Base-by-base conservation (phyloP, 139 green algal genomes). In the Ostreobium quekettii region DNA sequence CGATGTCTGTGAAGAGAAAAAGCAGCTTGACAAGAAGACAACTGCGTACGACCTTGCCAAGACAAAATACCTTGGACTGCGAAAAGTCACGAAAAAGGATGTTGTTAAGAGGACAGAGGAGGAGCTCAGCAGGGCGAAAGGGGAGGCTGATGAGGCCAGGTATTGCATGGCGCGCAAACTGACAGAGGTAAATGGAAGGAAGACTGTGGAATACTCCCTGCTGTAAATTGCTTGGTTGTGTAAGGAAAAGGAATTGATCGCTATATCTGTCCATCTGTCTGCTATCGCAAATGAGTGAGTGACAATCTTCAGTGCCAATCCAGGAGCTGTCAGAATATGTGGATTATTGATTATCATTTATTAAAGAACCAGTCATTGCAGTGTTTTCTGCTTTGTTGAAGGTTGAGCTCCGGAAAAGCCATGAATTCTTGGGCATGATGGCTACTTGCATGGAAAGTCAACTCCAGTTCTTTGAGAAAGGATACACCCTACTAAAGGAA, bases 381-480 rank as follows among this genome's bases (percentile, higher is more conserved):
- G n/a, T n/a, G n/a, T n/a, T n/a, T n/a, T n/a, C n/a, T n/a, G n/a
- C n/a, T 11, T 26, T n/a, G 33, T 36, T 63, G 26, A 56, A 79
- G 74, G 57, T 86, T 30, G 74, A 89, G 49, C 35, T 59, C 15
- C 64, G 65, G 24, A 89, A 85, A 69, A 74, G 71, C 4, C 72
- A 78, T 67, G 74, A 82, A 32, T 88, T 89, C 64, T 68, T 91
- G 57, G 77, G 81, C 22, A 68, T 78, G 31, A 66, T 83, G 59
- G 72, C 73, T 4, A 69, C 61, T 42, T 70, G 67, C 19, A 80
- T 91, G 79, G 73, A 86, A 56, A 74, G 73, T 2, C 83, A 91
- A 67, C 64, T 87, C 36, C 67, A 71, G 24, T 87, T 79, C 72
- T 91, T 89, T 61, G 66, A 83, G 69, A 67, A 80, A 5, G 83